Conservation (phyloP, 164 flowering plant species). For the Santalum album region DNA sequence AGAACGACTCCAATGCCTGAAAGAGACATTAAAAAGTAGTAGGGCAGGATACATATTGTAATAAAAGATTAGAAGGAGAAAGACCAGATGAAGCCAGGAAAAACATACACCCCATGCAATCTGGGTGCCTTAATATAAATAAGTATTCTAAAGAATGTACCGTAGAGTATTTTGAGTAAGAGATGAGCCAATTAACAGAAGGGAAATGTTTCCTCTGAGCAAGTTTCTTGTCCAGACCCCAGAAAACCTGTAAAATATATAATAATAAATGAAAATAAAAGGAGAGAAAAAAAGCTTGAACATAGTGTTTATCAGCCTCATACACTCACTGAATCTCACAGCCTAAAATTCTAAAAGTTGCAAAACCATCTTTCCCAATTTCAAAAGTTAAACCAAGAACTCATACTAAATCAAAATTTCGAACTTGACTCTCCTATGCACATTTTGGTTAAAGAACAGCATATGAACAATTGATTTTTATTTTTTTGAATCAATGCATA, state of each 20-base stretch:
- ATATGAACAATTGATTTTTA: too few species aligned
- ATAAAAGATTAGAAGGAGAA: neutral
- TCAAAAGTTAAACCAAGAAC: too few species aligned
- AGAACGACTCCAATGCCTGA: constrained; percentile 91
- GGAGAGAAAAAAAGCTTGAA: constrained; percentile 1
- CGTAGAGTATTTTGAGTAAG: constrained; percentile 89
- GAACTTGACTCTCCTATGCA: too few species aligned
- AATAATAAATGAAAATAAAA: too few species aligned
- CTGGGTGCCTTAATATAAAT: neutral
- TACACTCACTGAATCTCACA: too few species aligned
- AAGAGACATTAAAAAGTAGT: constrained; percentile 1
- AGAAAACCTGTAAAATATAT: constrained; percentile 64
- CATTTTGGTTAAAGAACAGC: too few species aligned
- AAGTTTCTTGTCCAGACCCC: constrained; percentile 99
- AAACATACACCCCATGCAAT: neutral
- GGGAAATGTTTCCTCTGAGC: constrained; percentile 99
- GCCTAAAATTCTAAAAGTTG: too few species aligned
- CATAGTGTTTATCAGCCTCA: too few species aligned
- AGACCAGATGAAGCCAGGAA: neutral
- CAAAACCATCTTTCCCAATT: too few species aligned
- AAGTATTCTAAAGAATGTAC: constrained; percentile 25
- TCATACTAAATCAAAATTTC: too few species aligned
- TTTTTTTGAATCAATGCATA: too few species aligned
- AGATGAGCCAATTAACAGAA: constrained; percentile 97
- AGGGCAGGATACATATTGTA: neutral